Conservation (phyloP, 176 grass and related monocot species). For the barley (Hordeum vulgare) region DNA sequence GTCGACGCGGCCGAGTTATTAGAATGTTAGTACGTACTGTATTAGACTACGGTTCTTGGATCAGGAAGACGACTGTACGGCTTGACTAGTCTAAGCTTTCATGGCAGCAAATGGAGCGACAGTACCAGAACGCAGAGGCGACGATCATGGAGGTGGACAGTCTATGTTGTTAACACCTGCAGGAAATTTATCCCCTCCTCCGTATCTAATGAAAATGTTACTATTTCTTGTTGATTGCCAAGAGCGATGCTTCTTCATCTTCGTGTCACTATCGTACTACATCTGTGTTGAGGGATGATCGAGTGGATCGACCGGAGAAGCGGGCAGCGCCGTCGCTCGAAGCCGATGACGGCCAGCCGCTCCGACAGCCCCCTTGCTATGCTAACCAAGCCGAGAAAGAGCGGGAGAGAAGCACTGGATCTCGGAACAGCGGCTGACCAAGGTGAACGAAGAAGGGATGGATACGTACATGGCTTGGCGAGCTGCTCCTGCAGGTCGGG, state of each 20-base stretch:
- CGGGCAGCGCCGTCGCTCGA: background rate
- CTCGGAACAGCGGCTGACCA: background rate
- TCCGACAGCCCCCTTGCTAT: no score
- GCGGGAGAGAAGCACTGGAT: background rate
- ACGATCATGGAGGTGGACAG: background rate
- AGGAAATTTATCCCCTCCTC: background rate
- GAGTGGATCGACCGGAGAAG: background rate
- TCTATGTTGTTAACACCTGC: background rate
- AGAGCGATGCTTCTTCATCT: background rate
- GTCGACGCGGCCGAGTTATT: background rate
- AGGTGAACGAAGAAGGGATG: background rate
- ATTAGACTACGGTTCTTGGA: background rate
- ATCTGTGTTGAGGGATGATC: no score
- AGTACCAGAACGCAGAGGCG: background rate
- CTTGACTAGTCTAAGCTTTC: background rate
- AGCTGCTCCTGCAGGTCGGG: slow-evolving; percentile 44
- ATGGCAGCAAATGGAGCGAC: background rate
- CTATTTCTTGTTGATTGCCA: background rate
- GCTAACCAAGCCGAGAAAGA: background rate
- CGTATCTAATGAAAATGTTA: background rate
- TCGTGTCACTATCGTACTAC: background rate
- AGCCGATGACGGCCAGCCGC: no score
- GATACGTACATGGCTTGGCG: slow-evolving; percentile 40
- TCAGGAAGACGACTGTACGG: background rate
- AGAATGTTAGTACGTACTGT: background rate